Evolutionary conservation across 2,329 filamentous ascomycete genomes (phyloP).

Genomic region (Exserohilum turcica): DNA sequence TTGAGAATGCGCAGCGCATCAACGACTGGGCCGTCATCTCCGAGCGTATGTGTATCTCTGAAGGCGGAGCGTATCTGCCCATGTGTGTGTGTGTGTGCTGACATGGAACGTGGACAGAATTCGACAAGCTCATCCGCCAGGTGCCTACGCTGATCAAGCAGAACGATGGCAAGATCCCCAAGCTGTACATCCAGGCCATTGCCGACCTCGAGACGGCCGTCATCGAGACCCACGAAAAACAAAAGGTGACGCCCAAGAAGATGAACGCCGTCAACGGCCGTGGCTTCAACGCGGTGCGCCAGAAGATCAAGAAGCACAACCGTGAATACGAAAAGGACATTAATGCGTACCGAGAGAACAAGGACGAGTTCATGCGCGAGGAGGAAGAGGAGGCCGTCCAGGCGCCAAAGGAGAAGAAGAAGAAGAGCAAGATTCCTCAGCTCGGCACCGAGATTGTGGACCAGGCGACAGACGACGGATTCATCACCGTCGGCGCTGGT

Average conservation of each 20-base stretch:
- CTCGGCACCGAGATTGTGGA: conserved; percentile 57
- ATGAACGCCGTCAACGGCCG: conserved; percentile 97
- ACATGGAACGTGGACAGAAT: conserved; percentile 63
- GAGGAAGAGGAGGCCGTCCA: conserved; percentile 80
- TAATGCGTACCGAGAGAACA: conserved; percentile 82
- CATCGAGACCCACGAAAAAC: conserved; percentile 91
- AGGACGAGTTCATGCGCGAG: conserved; percentile 85
- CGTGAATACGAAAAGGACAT: conserved; percentile 90
- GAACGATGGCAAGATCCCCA: conserved; percentile 77
- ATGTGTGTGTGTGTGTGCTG: conserved; percentile 20
- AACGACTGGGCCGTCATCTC: conserved; percentile 96
- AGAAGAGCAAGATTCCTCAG: conserved; percentile 57
- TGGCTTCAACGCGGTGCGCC: conserved; percentile 94
- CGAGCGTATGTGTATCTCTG: conserved; percentile 65
- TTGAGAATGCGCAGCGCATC: conserved; percentile 97
- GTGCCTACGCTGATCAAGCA: conserved; percentile 61
- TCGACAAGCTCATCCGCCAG: conserved; percentile 91
- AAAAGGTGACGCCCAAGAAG: conserved; percentile 95
- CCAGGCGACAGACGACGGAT: conserved; percentile 78
- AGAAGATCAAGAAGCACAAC: conserved; percentile 98
- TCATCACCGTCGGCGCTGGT: conserved; percentile 84
- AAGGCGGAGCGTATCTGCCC: no score
- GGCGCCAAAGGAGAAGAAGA: conserved; percentile 48
- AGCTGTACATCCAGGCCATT: conserved; percentile 89
- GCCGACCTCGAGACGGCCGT: conserved; percentile 93